Evolutionary conservation across 2,329 filamentous ascomycete genomes (phyloP).

Genomic region (Pyrenochaeta sp.): DNA sequence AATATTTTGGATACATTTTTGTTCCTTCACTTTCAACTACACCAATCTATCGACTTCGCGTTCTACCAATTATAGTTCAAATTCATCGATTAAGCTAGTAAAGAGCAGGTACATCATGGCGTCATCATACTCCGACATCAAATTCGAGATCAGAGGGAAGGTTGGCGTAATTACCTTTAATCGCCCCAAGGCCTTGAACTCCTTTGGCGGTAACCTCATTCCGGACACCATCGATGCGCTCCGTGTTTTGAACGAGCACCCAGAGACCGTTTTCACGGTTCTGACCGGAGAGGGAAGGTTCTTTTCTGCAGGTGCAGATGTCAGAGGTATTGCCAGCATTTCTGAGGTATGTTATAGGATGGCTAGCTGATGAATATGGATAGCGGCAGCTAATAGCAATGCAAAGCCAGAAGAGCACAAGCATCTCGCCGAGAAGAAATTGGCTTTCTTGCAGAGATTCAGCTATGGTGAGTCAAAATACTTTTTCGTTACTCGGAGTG

Average conservation of each 20-base stretch:
- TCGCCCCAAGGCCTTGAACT: slow-evolving; percentile 58
- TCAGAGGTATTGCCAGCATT: slow-evolving; percentile 43
- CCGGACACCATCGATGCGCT: slow-evolving; percentile 55
- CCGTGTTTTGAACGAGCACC: slow-evolving; percentile 56
- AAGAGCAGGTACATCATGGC: slow-evolving; percentile 26
- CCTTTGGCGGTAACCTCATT: slow-evolving; percentile 58
- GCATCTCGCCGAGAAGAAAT: slow-evolving; percentile 46
- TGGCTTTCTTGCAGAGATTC: slow-evolving; percentile 37
- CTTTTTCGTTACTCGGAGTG: neutral
- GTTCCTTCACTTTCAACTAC: too few relatives aligned
- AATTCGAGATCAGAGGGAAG: slow-evolving; percentile 53
- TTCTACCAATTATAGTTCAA: neutral
- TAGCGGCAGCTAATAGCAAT: slow-evolving; percentile 15
- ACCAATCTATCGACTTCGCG: too few relatives aligned
- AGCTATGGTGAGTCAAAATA: slow-evolving; percentile 35
- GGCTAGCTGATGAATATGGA: neutral
- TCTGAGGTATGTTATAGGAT: slow-evolving; percentile 15
- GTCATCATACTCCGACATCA: slow-evolving; percentile 52
- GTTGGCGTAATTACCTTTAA: slow-evolving; percentile 61
- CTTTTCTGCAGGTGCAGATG: slow-evolving; percentile 61
- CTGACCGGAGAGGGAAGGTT: slow-evolving; percentile 61
- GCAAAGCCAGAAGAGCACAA: slow-evolving; percentile 19
- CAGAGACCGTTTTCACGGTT: slow-evolving; percentile 61
- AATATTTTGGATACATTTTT: neutral
- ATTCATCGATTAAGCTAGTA: neutral